Evolutionary conservation across 352 stramenopile genomes (phyloP).

Genomic region (Plasmopara muralis): DNA sequence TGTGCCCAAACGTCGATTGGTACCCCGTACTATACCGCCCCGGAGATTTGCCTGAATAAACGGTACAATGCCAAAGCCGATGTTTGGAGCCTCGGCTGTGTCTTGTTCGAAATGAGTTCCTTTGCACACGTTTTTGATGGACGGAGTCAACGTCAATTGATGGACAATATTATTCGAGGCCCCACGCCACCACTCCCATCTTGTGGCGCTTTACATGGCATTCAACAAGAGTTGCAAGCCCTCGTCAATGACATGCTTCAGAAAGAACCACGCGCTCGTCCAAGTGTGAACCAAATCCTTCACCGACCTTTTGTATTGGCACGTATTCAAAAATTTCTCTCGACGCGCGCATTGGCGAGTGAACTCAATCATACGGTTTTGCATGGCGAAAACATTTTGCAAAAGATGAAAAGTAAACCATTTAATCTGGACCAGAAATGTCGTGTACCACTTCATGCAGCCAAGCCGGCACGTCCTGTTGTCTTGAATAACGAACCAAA

Average conservation of each 20-base stretch:
- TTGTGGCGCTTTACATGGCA: constrained; percentile 11
- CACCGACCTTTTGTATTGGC: constrained; percentile 46
- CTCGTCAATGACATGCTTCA: constrained; percentile 51
- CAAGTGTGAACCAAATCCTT: constrained; percentile 62
- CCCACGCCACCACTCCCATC: constrained; percentile 10
- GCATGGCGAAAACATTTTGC: constrained; percentile 65
- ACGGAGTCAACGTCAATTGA: constrained; percentile 65
- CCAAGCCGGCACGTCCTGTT: background rate
- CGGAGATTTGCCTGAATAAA: constrained; percentile 90
- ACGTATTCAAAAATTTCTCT: constrained; percentile 62
- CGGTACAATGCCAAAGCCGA: constrained; percentile 93
- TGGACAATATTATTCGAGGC: constrained; percentile 57
- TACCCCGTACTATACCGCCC: constrained; percentile 90
- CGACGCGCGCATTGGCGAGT: constrained; percentile 37
- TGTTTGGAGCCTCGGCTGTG: constrained; percentile 91
- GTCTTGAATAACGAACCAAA: background rate
- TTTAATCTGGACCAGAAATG: constrained; percentile 3
- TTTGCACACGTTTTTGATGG: constrained; percentile 88
- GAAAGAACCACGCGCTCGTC: constrained; percentile 51
- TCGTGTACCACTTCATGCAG: constrained; percentile 2
- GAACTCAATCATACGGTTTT: constrained; percentile 67
- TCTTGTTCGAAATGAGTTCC: constrained; percentile 90
- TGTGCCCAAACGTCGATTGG: constrained; percentile 68
- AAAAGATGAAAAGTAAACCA: constrained; percentile 23
- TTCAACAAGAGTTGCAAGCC: constrained; percentile 20